Percentiles rank a stretch among this genome's conserved stretches.
Evolutionary conservation across 2,329 filamentous ascomycete genomes (phyloP).

Genomic region (Pestalotiopsis fici): DNA sequence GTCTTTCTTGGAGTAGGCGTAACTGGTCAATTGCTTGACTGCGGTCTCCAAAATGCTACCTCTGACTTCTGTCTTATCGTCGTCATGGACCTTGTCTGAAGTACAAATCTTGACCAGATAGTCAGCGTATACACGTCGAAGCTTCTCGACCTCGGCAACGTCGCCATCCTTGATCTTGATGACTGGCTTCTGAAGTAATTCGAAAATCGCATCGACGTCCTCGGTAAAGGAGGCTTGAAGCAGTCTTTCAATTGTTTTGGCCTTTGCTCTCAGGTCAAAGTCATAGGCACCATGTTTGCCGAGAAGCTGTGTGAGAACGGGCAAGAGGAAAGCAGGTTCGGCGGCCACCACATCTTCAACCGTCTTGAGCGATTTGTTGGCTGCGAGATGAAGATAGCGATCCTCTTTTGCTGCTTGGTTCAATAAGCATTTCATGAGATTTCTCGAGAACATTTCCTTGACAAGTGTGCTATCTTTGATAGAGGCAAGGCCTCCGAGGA

Average conservation of each 20-base stretch:
- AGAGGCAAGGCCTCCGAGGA: conserved; percentile 56
- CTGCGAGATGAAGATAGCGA: conserved; percentile 77
- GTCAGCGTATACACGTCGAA: conserved; percentile 51
- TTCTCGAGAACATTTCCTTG: conserved; percentile 73
- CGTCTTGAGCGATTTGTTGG: conserved; percentile 72
- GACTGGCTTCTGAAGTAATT: conserved; percentile 48
- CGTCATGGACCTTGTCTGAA: conserved; percentile 31
- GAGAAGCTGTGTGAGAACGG: conserved; percentile 68
- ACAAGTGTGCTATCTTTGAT: conserved; percentile 47
- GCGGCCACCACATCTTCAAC: conserved; percentile 66
- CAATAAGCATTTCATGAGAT: conserved; percentile 78
- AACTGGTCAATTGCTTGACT: conserved; percentile 53
- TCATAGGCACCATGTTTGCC: conserved; percentile 70
- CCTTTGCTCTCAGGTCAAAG: conserved; percentile 85
- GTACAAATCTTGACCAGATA: conserved; percentile 56
- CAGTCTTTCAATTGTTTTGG: conserved; percentile 79
- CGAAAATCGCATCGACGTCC: conserved; percentile 55
- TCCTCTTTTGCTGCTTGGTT: conserved; percentile 81
- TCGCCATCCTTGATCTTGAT: conserved; percentile 25
- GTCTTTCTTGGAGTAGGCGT: conserved; percentile 54
- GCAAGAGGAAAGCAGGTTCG: conserved; percentile 58
- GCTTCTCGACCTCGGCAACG: conserved; percentile 38
- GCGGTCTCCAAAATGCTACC: conserved; percentile 41
- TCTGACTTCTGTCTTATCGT: conserved; percentile 24
- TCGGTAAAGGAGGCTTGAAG: conserved; percentile 60